These are phyloP conservation scores for Ophiostoma himal-ulmi DNA, from an alignment of 2,329 filamentous ascomycete species.

Conservation along the genomic window DNA sequence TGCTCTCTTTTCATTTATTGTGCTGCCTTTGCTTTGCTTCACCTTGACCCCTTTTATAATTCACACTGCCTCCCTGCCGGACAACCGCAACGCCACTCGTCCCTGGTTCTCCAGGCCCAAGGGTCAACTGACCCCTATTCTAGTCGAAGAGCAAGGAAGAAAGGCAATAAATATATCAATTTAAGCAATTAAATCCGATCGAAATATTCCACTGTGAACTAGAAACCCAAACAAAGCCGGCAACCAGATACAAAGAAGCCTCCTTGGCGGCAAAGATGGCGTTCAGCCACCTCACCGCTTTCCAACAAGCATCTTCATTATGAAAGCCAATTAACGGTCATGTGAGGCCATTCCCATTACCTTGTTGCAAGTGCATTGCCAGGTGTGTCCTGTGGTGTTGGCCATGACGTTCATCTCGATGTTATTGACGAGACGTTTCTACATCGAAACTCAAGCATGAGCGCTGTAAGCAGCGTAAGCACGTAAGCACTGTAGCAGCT, in stretches of 20 bases:
- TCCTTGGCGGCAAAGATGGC: background rate
- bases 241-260: background rate
- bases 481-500: background rate
- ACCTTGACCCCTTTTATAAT: too few relatives aligned
- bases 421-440: background rate
- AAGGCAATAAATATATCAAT: background rate
- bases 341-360: background rate
- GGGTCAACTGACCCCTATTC: background rate
- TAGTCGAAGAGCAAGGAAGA: background rate
- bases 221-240: background rate
- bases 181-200: background rate
- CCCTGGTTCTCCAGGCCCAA: background rate
- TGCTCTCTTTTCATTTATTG: background rate
- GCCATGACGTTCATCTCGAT: background rate
- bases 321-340: background rate
- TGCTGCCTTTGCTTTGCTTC: too few relatives aligned
- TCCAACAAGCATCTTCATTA: background rate
- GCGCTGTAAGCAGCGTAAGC: background rate
- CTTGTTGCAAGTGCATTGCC: background rate
- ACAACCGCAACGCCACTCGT: background rate
- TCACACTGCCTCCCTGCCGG: background rate
- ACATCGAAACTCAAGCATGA: background rate
- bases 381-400: background rate
- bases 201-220: background rate
- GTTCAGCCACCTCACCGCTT: background rate